Evolutionary conservation across 1,284 basidiomycete species (phyloP), one percentile per base, ranked within the genome.

Genomic region (Microstroma glucosiphilum): DNA sequence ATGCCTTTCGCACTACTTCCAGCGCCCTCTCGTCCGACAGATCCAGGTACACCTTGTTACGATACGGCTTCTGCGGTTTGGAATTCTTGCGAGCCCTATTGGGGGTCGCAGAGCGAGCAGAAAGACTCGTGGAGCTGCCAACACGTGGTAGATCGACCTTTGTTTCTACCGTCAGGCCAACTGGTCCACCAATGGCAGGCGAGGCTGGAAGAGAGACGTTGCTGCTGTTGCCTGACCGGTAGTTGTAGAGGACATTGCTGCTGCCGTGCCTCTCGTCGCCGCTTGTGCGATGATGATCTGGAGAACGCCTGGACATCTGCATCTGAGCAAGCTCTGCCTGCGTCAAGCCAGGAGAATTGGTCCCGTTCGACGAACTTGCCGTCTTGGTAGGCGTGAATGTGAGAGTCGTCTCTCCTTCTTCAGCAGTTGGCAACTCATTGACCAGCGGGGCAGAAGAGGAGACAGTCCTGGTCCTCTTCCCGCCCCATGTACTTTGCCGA

Each of bases 11-110:
- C 4, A 76, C 64, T 0, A 66, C 65, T 8, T 66, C 67, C 6
- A 75, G 53, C n/a, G 71, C 74, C n/a, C 74, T 66, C 40, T 54
- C 46, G 49, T 76, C 74, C 6, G 71, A 63, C 37, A 76, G 65
- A 43, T 76, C 66, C 2, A 76, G 51, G 60, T 71, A 69, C 13
- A 76, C 62, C 60, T 70, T 71, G 61, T 70, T 64, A 8, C 65
- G 60, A 1, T 54, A 55, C 6, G 61, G 62, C 21, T 61, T 67
- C 17, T 63, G 48, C 15, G 56, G 56, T 25, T 42, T 49, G 48
- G 64, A 62, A 15, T 21, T 19, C 57, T 60, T 64, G 25, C 59
- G 65, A 40, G 66, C 66, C 49, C 70, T 64, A 2, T 70, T 68
- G 17, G 67, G 58, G 1, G 68, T 66, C 9, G 70, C 54, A 7